Evolutionary conservation across 192 early-diverging fungal genomes (phyloP).

Genomic region (Backusella luteola): DNA sequence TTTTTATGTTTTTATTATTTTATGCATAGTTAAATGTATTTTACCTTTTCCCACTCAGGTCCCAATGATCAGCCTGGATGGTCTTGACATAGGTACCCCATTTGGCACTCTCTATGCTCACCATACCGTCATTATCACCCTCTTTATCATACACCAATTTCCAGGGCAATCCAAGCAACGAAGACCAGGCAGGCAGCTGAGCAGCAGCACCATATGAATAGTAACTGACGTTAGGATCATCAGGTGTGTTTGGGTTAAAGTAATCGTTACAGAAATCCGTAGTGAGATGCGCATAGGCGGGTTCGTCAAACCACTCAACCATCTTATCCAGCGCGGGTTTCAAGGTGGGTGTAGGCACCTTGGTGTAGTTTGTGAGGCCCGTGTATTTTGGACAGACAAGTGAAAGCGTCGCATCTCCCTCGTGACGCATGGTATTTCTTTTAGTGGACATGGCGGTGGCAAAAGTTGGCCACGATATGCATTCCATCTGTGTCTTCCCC

Average conservation of each 20-base stretch:
- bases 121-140: slow-evolving; percentile 93
- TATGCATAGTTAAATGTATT: too few relatives aligned
- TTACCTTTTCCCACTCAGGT: slow-evolving; percentile 56
- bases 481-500: neutral
- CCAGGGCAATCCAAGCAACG: slow-evolving; percentile 70
- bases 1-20: too few relatives aligned
- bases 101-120: slow-evolving; percentile 74
- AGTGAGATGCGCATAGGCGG: slow-evolving; percentile 89
- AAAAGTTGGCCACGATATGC: neutral
- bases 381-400: neutral
- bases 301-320: slow-evolving; percentile 82
- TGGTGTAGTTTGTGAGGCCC: neutral
- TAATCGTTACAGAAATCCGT: slow-evolving; percentile 78
- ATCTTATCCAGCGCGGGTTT: slow-evolving; percentile 2
- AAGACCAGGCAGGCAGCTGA: slow-evolving; percentile 61
- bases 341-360: neutral
- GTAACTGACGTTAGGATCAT: slow-evolving; percentile 76
- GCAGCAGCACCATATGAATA: slow-evolving; percentile 78
- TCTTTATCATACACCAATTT: slow-evolving; percentile 75
- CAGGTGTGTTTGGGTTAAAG: slow-evolving; percentile 88
- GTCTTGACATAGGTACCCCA: slow-evolving; percentile 90
- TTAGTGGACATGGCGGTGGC: neutral
- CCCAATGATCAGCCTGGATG: slow-evolving; percentile 89
- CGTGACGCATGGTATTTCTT: slow-evolving; percentile 4
- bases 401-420: neutral